phyloP scores from a whole-genome alignment of 78 protist genomes.

The Dictyostelium intermedium region DNA sequence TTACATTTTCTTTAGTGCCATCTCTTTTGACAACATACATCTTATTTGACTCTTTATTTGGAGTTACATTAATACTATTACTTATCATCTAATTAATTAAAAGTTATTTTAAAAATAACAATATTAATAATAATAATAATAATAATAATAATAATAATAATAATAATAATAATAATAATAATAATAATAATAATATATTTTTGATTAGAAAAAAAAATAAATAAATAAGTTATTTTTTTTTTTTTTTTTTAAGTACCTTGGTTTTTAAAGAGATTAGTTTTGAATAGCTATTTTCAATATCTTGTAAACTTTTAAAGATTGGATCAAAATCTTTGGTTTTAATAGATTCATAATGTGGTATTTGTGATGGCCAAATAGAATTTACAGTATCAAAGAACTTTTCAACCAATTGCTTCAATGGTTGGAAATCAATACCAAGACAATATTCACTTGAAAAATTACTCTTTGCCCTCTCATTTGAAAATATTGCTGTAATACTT shows the following conservation, averaged over 20 bases:
- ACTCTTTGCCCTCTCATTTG: constrained; percentile 27
- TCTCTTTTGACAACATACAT: constrained; percentile 90
- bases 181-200: too few relatives aligned
- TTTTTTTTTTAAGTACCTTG: not conserved
- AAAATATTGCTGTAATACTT: constrained; percentile 35
- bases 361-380: constrained; percentile 15
- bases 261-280: constrained; percentile 59
- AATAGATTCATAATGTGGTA: constrained; percentile 17
- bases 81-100: not conserved
- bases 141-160: too few relatives aligned
- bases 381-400: constrained; percentile 39
- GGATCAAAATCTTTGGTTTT: constrained; percentile 47
- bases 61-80: not conserved
- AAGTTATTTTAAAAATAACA: too few relatives aligned
- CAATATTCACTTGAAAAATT: constrained; percentile 56
- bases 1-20: constrained; percentile 79
- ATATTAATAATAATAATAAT: too few relatives aligned
- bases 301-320: constrained; percentile 46
- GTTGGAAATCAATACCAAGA: constrained; percentile 34
- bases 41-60: not conserved
- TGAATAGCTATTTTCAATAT: constrained; percentile 51
- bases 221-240: not conserved
- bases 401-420: constrained; percentile 22
- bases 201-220: not conserved
- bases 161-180: too few relatives aligned